Evolutionary conservation across 768 basidiomycete genomes (phyloP).

Genomic region (Amanita exitialis): DNA sequence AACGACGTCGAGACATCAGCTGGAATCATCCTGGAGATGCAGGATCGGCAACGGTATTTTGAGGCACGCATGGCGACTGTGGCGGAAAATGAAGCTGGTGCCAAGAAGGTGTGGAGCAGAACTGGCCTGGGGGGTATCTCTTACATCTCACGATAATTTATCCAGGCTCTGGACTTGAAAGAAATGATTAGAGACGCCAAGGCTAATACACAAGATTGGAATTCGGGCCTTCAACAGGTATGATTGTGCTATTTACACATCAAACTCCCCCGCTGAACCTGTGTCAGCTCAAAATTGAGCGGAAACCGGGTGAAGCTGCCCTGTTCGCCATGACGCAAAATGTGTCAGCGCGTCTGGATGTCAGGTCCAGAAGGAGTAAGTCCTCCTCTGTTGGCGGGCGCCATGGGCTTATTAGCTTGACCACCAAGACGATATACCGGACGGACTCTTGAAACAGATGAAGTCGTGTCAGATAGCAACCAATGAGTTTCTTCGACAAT

Average conservation of each 20-base stretch:
- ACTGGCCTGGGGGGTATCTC: not conserved
- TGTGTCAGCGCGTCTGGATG: constrained; percentile 62
- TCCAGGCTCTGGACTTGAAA: constrained; percentile 37
- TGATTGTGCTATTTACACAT: constrained; percentile 8
- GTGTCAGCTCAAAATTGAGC: constrained; percentile 55
- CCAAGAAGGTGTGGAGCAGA: constrained; percentile 17
- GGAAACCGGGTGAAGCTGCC: constrained; percentile 58
- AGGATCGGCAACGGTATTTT: constrained; percentile 75
- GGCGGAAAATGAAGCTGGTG: constrained; percentile 17
- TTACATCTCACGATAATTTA: not conserved
- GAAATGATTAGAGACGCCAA: constrained; percentile 37
- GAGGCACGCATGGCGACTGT: constrained; percentile 46
- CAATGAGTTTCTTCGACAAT: constrained; percentile 94
- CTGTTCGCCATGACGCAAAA: constrained; percentile 70
- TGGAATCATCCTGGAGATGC: constrained; percentile 81
- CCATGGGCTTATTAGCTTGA: not conserved
- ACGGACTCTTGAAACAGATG: constrained; percentile 72
- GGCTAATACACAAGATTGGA: constrained; percentile 45
- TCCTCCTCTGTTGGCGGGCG: not conserved
- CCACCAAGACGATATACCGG: constrained; percentile 65
- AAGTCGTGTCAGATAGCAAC: constrained; percentile 86
- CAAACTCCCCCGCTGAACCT: not conserved
- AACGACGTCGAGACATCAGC: constrained; percentile 53
- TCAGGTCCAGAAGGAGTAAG: constrained; percentile 57
- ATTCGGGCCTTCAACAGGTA: constrained; percentile 46